Base-by-base conservation (phyloP, 179 eudicot genomes). In the Drosera spatulata region DNA sequence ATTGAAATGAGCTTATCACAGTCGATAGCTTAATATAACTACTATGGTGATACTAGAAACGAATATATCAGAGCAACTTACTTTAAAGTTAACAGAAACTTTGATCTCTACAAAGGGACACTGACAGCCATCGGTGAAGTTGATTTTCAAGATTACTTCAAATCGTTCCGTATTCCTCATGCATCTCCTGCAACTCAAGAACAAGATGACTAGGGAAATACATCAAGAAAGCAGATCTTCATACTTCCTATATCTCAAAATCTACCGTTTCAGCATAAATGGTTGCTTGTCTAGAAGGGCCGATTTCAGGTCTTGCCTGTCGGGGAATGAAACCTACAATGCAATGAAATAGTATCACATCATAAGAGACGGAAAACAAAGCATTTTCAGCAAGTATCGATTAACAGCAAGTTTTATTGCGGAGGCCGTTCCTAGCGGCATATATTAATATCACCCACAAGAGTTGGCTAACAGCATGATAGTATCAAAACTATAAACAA, bases 121-220 rank as follows among this genome's bases (percentile, higher is more conserved):
- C 50, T 73, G 78, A 62, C 84, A 81, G 61, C 83, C 82, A 63
- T 83, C 89, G 61, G 72, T 58, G 60, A 78, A 83, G 68, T 78
- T 74, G 64, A 83, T 65, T 62, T 74, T 74, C 78, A 80, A 56
- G 15, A 72, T 65, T 41, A 83, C 70, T 66, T 80, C 73, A 72
- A 83, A 66, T 51, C 85, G 82, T 39, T 72, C 78, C 53, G 76
- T 65, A 55, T 44, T 73, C 67, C 79, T 65, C 58, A 68, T 68
- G 41, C 75, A 76, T 61, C 88, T 78, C 83, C 74, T 76, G 74
- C 11, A 7, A 46, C 5, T 46, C 50, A 46, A 46, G 50, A 46
- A 11, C 11, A 56, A 39, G 60, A 58, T 40, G 44, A 22, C 33
- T 22, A 0, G 33, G 33, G 1, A 22, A 22, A 22, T 22, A 22